Percentiles rank a stretch among this genome's conserved stretches.
Conservation (phyloP, 1,284 basidiomycete species). For the Ganoderma resinaceum region DNA sequence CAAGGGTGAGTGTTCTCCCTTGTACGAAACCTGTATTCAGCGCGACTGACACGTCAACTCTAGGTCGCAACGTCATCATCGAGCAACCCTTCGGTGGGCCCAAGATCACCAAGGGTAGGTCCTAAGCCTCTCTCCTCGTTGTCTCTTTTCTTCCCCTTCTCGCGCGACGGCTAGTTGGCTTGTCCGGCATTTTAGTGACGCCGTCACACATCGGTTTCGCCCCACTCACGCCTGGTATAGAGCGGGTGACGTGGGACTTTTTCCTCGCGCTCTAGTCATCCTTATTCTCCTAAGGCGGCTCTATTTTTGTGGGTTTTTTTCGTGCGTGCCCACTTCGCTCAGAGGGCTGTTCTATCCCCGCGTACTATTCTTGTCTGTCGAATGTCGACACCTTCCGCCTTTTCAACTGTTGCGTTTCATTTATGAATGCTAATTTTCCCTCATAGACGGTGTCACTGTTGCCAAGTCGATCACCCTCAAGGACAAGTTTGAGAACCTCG, state of each 20-base stretch:
- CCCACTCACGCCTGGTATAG: neutral
- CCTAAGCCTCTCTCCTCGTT: neutral
- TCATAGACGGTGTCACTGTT: constrained; percentile 93
- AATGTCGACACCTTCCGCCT: neutral
- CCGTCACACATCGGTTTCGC: neutral
- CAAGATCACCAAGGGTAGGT: constrained; percentile 93
- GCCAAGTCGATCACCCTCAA: constrained; percentile 95
- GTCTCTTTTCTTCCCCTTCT: neutral
- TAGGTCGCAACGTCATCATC: constrained; percentile 97
- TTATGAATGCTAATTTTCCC: constrained; percentile 10
- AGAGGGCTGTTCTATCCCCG: neutral
- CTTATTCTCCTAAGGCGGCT: neutral
- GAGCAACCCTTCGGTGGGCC: constrained; percentile 98
- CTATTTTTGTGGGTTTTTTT: too few relatives aligned
- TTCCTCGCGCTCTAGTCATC: neutral
- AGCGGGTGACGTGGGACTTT: neutral
- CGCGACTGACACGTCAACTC: constrained; percentile 34
- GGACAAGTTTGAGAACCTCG: constrained; percentile 99
- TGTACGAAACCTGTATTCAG: too few relatives aligned
- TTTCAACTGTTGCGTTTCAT: neutral
- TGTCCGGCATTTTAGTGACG: neutral
- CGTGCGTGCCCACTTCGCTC: neutral
- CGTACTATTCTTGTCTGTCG: constrained; percentile 15
- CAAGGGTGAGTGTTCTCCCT: constrained; percentile 70
- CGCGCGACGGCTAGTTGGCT: neutral